These are phyloP conservation scores for Entomortierella parvispora DNA, from an alignment of 192 early-diverging fungal species.

Conservation along the genomic window DNA sequence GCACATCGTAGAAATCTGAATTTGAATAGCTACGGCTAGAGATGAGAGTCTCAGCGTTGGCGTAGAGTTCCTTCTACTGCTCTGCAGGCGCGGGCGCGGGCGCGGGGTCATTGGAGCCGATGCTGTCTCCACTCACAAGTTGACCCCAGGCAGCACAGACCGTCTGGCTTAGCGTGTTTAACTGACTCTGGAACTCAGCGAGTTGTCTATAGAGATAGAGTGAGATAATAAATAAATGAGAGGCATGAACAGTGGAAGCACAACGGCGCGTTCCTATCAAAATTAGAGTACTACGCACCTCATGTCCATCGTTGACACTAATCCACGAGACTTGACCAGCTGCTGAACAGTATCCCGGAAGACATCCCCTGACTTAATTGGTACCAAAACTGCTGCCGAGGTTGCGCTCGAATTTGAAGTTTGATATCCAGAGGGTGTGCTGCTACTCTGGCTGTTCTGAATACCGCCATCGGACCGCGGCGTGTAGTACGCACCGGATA, in stretches of 20 bases:
- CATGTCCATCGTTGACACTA: constrained; percentile 15
- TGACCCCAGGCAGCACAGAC: constrained; percentile 19
- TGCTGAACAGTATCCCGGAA: constrained; percentile 9
- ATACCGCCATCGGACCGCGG: not conserved
- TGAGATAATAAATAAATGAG: not conserved
- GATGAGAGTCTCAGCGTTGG: no score
- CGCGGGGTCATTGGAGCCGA: not conserved
- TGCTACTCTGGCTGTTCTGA: not conserved
- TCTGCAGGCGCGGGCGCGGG: not conserved
- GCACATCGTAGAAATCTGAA: no score
- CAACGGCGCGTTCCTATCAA: no score
- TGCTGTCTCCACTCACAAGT: not conserved
- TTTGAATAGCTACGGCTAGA: no score
- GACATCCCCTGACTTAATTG: constrained; percentile 11
- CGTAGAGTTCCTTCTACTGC: not conserved
- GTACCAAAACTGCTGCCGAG: not conserved
- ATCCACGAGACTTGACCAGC: constrained; percentile 20
- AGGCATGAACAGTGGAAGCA: not conserved
- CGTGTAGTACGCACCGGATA: no score
- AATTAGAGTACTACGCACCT: constrained; percentile 8
- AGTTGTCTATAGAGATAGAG: constrained; percentile 18
- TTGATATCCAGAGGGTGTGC: not conserved
- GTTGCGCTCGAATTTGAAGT: not conserved
- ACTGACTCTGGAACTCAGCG: constrained; percentile 26
- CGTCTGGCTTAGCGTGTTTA: constrained; percentile 18